Conservation (phyloP, 306 rosid species). For the Sphenostylis stenocarpa region DNA sequence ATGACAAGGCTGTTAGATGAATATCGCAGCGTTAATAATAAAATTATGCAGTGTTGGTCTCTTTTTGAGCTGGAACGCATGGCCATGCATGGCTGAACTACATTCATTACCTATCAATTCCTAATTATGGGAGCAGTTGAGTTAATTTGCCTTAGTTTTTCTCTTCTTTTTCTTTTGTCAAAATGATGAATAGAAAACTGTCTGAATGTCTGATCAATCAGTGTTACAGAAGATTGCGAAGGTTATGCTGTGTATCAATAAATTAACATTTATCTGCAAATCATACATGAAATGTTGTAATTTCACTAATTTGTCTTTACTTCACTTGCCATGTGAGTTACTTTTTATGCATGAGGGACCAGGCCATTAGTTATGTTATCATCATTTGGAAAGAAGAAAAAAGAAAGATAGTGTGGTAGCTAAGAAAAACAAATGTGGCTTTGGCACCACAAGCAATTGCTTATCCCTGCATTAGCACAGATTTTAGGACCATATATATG, state of each 20-base stretch:
- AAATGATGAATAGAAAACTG: slow-evolving; percentile 26
- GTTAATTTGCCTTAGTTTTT: background rate
- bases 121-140: slow-evolving; percentile 35
- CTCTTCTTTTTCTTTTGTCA: background rate
- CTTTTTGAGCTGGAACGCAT: slow-evolving; percentile 47
- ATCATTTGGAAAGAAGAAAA: background rate
- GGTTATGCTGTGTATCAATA: background rate
- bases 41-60: background rate
- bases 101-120: slow-evolving; percentile 4
- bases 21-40: slow-evolving; percentile 15
- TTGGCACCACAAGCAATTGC: slow-evolving; percentile 18
- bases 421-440: slow-evolving; percentile 16
- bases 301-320: slow-evolving; percentile 23
- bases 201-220: slow-evolving; percentile 32
- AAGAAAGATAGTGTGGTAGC: slow-evolving; percentile 10
- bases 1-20: slow-evolving; percentile 34
- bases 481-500: slow-evolving; percentile 30
- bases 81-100: slow-evolving; percentile 32
- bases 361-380: background rate
- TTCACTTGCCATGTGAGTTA: slow-evolving; percentile 20
- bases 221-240: background rate
- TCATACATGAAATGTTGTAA: background rate
- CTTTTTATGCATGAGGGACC: slow-evolving; percentile 6
- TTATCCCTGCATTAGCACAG: background rate
- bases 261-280: background rate